These are phyloP conservation scores for Rhodamnia argentea DNA, from an alignment of 345 rosid species.

Conservation along the genomic window DNA sequence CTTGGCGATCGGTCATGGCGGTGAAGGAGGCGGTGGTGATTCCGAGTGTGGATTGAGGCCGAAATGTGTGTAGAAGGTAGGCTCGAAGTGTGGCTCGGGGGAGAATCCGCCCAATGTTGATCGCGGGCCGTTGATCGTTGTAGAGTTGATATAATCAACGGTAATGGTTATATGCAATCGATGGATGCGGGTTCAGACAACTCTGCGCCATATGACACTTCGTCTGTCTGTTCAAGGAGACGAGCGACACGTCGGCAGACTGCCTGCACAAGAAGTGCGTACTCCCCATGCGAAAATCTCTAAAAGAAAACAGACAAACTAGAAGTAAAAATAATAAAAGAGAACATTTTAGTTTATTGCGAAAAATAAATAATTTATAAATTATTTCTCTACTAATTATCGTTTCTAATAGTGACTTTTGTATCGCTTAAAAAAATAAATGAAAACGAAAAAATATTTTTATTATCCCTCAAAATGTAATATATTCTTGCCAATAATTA, in stretches of 20 bases:
- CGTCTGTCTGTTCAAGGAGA: neutral
- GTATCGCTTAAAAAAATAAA: too few relatives aligned
- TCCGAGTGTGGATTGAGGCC: neutral
- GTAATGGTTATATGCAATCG: neutral
- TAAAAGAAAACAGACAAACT: too few relatives aligned
- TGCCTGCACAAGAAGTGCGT: neutral
- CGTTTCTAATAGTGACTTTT: too few relatives aligned
- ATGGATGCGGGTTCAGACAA: neutral
- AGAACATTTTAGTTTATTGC: neutral
- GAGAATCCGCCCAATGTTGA: neutral
- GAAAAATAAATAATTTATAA: too few relatives aligned
- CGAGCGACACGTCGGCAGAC: neutral
- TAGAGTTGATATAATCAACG: neutral
- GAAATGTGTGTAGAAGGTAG: neutral
- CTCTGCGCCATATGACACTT: neutral
- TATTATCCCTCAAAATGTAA: too few relatives aligned
- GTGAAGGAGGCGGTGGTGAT: neutral
- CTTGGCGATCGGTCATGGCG: constrained; percentile 2
- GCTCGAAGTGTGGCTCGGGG: neutral
- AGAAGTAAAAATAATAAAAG: rapidly evolving
- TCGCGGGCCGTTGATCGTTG: neutral
- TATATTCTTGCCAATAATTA: too few relatives aligned
- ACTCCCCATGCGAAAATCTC: neutral
- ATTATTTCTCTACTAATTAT: too few relatives aligned
- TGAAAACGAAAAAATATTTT: too few relatives aligned